Base-by-base conservation (phyloP, 1,139 yeast species). In the Scheffersomyces segobiensis region DNA sequence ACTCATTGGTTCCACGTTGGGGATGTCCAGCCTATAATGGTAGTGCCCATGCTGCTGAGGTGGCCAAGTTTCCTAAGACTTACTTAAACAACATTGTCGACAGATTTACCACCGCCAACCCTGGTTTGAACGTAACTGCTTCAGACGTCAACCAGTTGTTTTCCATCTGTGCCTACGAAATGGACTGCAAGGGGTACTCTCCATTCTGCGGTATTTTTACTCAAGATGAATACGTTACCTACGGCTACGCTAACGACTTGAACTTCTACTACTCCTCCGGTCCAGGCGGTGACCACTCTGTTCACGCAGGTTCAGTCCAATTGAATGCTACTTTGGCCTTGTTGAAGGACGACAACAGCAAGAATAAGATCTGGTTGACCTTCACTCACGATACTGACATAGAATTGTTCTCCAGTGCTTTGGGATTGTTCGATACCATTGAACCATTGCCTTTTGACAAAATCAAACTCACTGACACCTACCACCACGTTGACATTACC, bases 361-460 rank as follows among this genome's bases (percentile, higher is more conserved):
- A 73, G 65, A 63, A 71, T 69, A 72, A 81, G 71, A 67, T 81
- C 64, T 63, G 76, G 75, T 70, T 83, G 61, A 76, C 83, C 17
- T 87, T 87, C 69, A 76, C 87, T 20, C 92, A 87, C 67, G 91
- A 87, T 67, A 76, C 85, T 52, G 87, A 87, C 65, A 69, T 87
- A 50, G 76, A 82, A 52, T 75, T 82, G 48, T 80, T 78, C 63
- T 74, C 82, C 56, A 71, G 86, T 26, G 83, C 87, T 3, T 72
- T 85, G 55, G 88, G 88, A 3, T 67, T 86, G 53, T 77, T 82
- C 42, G 74, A 72, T 56, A 78, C 79, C 3, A 67, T 66, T 7
- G 67, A 70, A 21, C 71, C 71, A 52, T 63, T 77, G 59, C 71
- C 76, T 46, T 62, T 69, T n/a, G 70, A 72, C 53, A 61, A 73